phyloP scores from a whole-genome alignment of 1,284 basidiomycete genomes.

The Coniferiporia sulphurascens region DNA sequence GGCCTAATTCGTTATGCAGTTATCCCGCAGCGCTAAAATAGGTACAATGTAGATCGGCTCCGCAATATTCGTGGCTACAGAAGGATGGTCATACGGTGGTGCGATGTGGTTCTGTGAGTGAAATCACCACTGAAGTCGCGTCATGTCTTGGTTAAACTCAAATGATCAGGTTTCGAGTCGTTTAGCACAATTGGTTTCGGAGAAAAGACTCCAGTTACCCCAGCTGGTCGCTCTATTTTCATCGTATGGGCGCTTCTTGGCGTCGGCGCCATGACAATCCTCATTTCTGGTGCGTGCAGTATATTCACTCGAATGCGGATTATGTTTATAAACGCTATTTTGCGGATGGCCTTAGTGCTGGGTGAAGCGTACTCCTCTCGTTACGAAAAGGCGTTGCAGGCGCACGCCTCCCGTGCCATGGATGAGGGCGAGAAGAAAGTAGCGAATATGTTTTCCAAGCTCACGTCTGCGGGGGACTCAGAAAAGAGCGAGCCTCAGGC shows the following conservation, averaged over 20 bases:
- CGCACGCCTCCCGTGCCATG: background rate
- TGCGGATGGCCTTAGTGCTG: conserved; percentile 40
- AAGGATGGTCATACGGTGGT: conserved; percentile 45
- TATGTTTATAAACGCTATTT: conserved; percentile 8
- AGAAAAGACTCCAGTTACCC: conserved; percentile 55
- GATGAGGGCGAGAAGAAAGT: background rate
- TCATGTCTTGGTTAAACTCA: conserved; percentile 22
- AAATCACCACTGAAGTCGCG: background rate
- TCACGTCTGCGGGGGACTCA: background rate
- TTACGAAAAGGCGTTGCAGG: conserved; percentile 46
- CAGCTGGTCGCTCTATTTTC: conserved; percentile 72
- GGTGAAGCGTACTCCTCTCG: conserved; percentile 56
- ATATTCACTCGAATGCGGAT: background rate
- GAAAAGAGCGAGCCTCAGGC: background rate
- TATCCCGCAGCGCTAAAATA: background rate
- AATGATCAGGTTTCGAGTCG: conserved; percentile 45
- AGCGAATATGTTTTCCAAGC: background rate
- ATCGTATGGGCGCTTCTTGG: conserved; percentile 78
- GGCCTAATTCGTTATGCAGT: background rate
- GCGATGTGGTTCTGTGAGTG: conserved; percentile 70
- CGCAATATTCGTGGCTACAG: conserved; percentile 49
- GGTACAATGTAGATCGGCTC: conserved; percentile 40
- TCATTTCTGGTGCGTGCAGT: conserved; percentile 64
- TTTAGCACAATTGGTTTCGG: conserved; percentile 73
- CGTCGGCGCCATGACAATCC: conserved; percentile 69